These are phyloP conservation scores for Trichoderma virens DNA, from an alignment of 495 filamentous ascomycete genomes.

Conservation along the genomic window DNA sequence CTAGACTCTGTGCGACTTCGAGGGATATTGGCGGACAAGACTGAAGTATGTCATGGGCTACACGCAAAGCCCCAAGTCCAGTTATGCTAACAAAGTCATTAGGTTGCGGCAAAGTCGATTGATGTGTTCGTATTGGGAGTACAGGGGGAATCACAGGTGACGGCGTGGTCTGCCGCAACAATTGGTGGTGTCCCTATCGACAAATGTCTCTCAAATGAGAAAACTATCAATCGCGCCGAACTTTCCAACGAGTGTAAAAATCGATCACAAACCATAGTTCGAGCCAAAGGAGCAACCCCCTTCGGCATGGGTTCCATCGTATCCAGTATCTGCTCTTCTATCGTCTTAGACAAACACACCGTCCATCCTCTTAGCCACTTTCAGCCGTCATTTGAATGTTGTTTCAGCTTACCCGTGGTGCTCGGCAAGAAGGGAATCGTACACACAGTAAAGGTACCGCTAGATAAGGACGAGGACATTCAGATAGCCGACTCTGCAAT, in stretches of 20 bases:
- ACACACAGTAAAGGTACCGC: slow-evolving; percentile 18
- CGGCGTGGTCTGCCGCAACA: slow-evolving; percentile 32
- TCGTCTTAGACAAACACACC: slow-evolving; percentile 26
- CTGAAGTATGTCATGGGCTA: slow-evolving; percentile 16
- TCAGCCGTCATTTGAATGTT: slow-evolving; percentile 26
- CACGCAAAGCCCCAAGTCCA: not conserved
- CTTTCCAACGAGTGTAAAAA: slow-evolving; percentile 25
- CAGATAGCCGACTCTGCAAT: slow-evolving; percentile 22
- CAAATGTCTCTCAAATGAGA: slow-evolving; percentile 17
- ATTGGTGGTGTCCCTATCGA: slow-evolving; percentile 25
- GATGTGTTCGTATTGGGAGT: slow-evolving; percentile 36
- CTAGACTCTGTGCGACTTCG: slow-evolving; percentile 32
- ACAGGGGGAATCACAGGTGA: slow-evolving; percentile 36
- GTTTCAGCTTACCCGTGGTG: slow-evolving; percentile 30
- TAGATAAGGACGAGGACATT: slow-evolving; percentile 22
- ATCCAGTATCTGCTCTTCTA: slow-evolving; percentile 29
- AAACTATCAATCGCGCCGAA: slow-evolving; percentile 12
- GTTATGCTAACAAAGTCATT: not conserved
- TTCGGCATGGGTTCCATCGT: slow-evolving; percentile 33
- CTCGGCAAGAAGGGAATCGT: slow-evolving; percentile 28
- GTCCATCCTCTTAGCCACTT: slow-evolving; percentile 29
- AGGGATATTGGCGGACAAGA: slow-evolving; percentile 29
- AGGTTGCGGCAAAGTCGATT: slow-evolving; percentile 30
- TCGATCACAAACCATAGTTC: slow-evolving; percentile 26
- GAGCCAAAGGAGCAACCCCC: slow-evolving; percentile 32